phyloP scores from a whole-genome alignment of 352 stramenopile species.

The Phytopythium cucurbitacearum region DNA sequence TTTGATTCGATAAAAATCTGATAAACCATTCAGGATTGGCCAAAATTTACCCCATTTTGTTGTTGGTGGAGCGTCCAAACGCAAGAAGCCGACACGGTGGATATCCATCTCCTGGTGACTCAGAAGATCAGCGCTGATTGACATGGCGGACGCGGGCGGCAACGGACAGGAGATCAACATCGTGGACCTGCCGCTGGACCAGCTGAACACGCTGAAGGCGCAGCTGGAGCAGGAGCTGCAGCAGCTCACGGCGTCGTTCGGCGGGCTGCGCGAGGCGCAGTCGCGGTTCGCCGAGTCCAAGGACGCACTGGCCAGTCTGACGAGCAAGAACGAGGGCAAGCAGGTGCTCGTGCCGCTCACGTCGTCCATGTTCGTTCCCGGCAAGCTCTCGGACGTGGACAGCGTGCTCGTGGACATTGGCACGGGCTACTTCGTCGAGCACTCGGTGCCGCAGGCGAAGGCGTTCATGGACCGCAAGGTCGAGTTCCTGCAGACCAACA shows the following conservation, averaged over 20 bases:
- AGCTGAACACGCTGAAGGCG: slow-evolving; percentile 90
- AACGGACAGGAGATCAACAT: slow-evolving; percentile 62
- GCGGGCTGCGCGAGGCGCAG: slow-evolving; percentile 66
- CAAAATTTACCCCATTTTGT: not conserved
- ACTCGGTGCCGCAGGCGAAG: slow-evolving; percentile 84
- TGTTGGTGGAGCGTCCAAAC: not conserved
- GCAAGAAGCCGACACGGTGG: too few species aligned
- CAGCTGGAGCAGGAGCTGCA: slow-evolving; percentile 85
- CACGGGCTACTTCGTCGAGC: slow-evolving; percentile 94
- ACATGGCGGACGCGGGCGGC: slow-evolving; percentile 10
- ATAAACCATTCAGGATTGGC: not conserved
- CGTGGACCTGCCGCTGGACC: slow-evolving; percentile 89
- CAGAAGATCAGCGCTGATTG: not conserved
- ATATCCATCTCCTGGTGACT: slow-evolving; percentile 4
- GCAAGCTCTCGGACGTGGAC: slow-evolving; percentile 80
- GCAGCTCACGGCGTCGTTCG: slow-evolving; percentile 69
- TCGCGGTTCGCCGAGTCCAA: slow-evolving; percentile 80
- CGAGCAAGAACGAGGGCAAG: slow-evolving; percentile 54
- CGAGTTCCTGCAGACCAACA: slow-evolving; percentile 91
- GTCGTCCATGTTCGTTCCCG: slow-evolving; percentile 93
- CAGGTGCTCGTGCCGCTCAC: slow-evolving; percentile 93
- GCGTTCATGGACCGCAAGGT: slow-evolving; percentile 92
- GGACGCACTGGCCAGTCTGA: slow-evolving; percentile 58
- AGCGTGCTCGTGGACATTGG: slow-evolving; percentile 93
- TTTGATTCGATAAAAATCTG: slow-evolving; percentile 3